phyloP scores from a whole-genome alignment of 108 stramenopile species.

The Epipyxis sp. region DNA sequence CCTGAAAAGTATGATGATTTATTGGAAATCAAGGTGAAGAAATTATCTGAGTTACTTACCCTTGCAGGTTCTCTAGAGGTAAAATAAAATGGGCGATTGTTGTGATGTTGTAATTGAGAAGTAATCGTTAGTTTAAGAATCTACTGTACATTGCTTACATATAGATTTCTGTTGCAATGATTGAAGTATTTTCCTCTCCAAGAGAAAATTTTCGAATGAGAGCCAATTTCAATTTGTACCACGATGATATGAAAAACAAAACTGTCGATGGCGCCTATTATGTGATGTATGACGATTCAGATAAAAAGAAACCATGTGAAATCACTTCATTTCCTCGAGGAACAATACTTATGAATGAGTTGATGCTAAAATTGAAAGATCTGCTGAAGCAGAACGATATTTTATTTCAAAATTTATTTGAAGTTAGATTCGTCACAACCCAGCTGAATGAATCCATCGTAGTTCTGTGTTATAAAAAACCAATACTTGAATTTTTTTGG shows the following conservation, averaged over 20 bases:
- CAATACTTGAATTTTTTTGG: background rate
- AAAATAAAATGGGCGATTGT: background rate
- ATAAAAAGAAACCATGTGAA: background rate
- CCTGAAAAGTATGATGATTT: background rate
- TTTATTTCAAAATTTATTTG: background rate
- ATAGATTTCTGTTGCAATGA: background rate
- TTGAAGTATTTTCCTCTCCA: slow-evolving; percentile 8
- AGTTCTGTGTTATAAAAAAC: background rate
- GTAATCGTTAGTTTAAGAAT: background rate
- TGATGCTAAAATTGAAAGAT: background rate
- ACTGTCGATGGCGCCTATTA: background rate
- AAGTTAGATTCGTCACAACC: slow-evolving; percentile 30
- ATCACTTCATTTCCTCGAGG: background rate
- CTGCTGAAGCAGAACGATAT: background rate
- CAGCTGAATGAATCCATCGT: background rate
- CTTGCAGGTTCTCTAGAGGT: background rate
- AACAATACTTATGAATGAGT: slow-evolving; percentile 1
- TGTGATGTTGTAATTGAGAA: background rate
- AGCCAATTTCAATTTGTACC: slow-evolving; percentile 21
- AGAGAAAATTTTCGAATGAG: slow-evolving; percentile 20
- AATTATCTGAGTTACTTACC: background rate
- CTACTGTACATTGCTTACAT: background rate
- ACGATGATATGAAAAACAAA: slow-evolving; percentile 6
- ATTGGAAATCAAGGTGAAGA: background rate
- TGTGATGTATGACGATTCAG: slow-evolving; percentile 11